These are phyloP conservation scores for Mycena olivaceomarginata DNA, from an alignment of 768 basidiomycete species.

Conservation along the genomic window DNA sequence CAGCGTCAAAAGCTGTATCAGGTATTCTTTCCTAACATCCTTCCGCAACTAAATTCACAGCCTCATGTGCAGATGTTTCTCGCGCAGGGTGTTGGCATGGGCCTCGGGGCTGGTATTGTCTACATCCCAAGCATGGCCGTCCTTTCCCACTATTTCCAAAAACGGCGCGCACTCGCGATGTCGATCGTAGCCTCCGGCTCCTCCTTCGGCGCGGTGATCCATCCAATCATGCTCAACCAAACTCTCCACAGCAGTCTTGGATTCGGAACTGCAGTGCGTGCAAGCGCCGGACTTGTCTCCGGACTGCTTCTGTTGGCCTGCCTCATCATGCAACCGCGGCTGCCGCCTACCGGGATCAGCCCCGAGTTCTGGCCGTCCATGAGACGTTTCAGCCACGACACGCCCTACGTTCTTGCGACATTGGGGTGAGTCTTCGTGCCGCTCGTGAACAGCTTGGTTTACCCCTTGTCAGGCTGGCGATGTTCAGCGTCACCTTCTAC, in stretches of 20 bases:
- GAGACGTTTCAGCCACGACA: neutral
- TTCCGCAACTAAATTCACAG: neutral
- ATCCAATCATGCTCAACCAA: neutral
- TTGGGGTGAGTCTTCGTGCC: neutral
- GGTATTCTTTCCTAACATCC: neutral
- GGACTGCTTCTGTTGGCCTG: neutral
- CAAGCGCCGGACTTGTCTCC: neutral
- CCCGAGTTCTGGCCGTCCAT: neutral
- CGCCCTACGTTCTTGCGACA: slow-evolving; percentile 32
- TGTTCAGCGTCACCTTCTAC: slow-evolving; percentile 61
- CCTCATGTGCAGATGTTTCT: neutral
- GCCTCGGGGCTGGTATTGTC: neutral
- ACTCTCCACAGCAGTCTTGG: neutral
- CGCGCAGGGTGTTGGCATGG: neutral
- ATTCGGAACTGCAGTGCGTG: neutral
- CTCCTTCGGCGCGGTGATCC: neutral
- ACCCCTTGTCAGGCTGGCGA: slow-evolving; percentile 51
- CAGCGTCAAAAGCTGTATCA: neutral
- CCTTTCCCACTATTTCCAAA: neutral
- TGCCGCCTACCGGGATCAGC: neutral
- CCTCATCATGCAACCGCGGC: neutral
- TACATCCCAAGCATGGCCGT: neutral
- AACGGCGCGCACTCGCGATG: neutral
- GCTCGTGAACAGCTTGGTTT: too few species aligned
- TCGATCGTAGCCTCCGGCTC: neutral